Conservation (phyloP, 768 basidiomycete genomes). For the Mycena belliarum region DNA sequence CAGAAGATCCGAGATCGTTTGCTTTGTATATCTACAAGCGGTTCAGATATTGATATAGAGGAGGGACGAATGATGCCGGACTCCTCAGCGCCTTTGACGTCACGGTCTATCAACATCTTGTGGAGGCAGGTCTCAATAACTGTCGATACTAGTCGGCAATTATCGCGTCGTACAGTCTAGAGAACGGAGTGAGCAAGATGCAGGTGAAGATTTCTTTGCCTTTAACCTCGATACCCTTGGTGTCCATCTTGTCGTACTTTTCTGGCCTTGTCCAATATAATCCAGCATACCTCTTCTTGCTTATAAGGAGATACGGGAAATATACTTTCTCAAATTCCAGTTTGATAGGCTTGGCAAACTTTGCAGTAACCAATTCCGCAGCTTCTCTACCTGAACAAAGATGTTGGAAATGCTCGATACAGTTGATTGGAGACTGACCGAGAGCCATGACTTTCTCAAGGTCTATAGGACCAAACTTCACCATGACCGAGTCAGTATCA, state of each 20-base stretch:
- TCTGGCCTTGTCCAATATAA: conserved; percentile 96
- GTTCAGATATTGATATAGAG: conserved; percentile 6
- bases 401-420: background rate
- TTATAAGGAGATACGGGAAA: conserved; percentile 96
- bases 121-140: conserved; percentile 98
- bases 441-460: conserved; percentile 86
- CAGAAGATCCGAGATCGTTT: conserved; percentile 87
- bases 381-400: conserved; percentile 76
- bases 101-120: conserved; percentile 95
- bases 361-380: conserved; percentile 84
- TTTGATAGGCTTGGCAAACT: conserved; percentile 95
- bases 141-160: conserved; percentile 96
- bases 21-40: conserved; percentile 79
- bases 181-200: background rate
- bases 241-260: conserved; percentile 99
- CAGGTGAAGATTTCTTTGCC: too few species aligned
- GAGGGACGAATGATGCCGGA: conserved; percentile 39
- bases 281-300: conserved; percentile 98
- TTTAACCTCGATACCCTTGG: conserved; percentile 99
- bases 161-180: conserved; percentile 96
- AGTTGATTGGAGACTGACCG: conserved; percentile 50
- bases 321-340: conserved; percentile 99
- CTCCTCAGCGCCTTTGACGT: conserved; percentile 93
- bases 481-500: conserved; percentile 99
- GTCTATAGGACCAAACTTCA: conserved; percentile 91